phyloP scores from a whole-genome alignment of 2,329 filamentous ascomycete genomes.

The Sporothrix dimorphospora region DNA sequence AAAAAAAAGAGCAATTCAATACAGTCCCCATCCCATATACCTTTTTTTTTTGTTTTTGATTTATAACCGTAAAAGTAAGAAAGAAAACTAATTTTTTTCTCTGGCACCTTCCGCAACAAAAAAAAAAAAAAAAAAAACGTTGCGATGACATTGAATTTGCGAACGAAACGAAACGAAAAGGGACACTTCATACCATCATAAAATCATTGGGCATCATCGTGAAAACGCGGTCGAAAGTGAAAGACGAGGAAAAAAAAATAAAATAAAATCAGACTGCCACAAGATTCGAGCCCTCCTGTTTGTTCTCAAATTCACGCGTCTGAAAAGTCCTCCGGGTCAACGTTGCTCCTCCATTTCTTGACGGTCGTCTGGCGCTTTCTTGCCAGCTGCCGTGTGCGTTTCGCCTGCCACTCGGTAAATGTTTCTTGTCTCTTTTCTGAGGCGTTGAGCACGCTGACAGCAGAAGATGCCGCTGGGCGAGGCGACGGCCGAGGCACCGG shows the following conservation, averaged over 20 bases:
- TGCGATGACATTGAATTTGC: not conserved
- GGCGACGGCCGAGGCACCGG: too few species aligned
- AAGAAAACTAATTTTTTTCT: not conserved
- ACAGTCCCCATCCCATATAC: too few species aligned
- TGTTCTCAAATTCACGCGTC: too few species aligned
- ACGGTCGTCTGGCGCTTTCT: not conserved
- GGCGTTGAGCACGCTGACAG: not conserved
- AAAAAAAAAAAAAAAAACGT: not conserved
- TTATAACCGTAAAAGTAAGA: too few species aligned
- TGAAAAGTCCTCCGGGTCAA: not conserved
- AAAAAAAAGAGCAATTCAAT: too few species aligned
- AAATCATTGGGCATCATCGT: too few species aligned
- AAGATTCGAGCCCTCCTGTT: too few species aligned
- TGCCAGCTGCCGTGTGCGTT: too few species aligned
- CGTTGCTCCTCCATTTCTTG: not conserved
- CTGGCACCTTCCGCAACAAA: not conserved
- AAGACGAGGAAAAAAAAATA: not conserved
- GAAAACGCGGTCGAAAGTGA: not conserved
- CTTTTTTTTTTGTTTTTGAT: too few species aligned
- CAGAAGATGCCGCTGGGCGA: too few species aligned
- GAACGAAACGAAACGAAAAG: not conserved
- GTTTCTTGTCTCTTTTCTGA: not conserved
- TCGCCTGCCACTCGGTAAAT: not conserved
- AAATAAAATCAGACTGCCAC: not conserved
- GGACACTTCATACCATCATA: too few species aligned